Evolutionary conservation across 331 rosid genomes (phyloP).

Genomic region (Cydonia oblonga): DNA sequence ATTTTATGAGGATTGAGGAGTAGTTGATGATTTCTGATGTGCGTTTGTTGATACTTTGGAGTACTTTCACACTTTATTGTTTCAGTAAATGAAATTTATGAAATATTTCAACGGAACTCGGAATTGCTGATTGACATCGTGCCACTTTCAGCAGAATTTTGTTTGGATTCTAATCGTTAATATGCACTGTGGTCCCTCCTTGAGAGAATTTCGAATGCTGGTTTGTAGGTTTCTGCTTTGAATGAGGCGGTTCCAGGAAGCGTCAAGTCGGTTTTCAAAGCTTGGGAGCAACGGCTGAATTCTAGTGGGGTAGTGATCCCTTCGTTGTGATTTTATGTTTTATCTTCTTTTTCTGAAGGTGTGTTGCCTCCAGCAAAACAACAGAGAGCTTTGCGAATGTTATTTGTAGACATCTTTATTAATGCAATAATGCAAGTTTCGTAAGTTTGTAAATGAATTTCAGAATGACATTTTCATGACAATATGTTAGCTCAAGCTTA

Average conservation of each 20-base stretch:
- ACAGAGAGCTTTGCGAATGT: neutral
- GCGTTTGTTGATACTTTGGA: neutral
- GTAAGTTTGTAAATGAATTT: neutral
- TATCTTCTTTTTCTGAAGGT: neutral
- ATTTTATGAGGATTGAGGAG: neutral
- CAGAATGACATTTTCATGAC: neutral
- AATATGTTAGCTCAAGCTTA: neutral
- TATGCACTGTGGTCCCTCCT: neutral
- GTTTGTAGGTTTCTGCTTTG: conserved; percentile 65
- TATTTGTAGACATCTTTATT: neutral
- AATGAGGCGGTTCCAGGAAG: conserved; percentile 80
- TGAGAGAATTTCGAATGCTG: neutral
- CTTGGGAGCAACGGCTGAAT: conserved; percentile 85
- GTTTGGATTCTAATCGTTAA: neutral
- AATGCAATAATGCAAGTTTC: neutral
- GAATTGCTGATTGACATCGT: neutral
- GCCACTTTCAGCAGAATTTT: neutral
- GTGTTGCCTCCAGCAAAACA: neutral
- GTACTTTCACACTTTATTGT: neutral
- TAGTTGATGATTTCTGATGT: neutral
- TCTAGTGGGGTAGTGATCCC: conserved; percentile 54
- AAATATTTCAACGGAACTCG: neutral
- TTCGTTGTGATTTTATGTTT: neutral
- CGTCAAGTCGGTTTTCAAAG: conserved; percentile 78
- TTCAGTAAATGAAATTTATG: neutral